Conservation (phyloP, 1,284 basidiomycete genomes). For the Trichosporon sp. region DNA sequence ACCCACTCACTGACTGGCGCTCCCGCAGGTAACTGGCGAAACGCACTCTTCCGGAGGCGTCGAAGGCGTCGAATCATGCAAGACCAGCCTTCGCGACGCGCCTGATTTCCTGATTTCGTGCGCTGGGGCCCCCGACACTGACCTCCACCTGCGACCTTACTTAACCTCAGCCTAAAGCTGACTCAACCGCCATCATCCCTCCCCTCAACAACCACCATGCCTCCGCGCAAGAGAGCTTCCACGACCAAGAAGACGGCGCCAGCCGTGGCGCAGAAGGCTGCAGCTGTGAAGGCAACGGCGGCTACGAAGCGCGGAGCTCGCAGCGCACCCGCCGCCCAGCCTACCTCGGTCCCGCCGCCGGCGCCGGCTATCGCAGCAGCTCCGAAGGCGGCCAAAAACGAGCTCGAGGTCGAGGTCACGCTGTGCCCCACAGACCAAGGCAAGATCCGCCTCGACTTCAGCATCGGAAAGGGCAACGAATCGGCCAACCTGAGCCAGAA, state of each 20-base stretch:
- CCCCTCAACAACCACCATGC: not conserved
- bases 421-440: not conserved
- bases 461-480: not conserved
- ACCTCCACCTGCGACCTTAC: not conserved
- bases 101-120: not conserved
- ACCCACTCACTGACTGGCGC: no score
- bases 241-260: not conserved
- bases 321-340: no score
- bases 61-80: no score
- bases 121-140: no score
- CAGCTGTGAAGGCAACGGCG: not conserved
- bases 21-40: no score
- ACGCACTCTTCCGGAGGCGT: no score
- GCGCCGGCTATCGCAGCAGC: not conserved
- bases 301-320: not conserved
- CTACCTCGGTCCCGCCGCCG: no score
- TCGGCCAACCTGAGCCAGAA: not conserved
- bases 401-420: not conserved
- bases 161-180: not conserved
- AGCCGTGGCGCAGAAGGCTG: not conserved
- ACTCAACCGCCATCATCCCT: not conserved
- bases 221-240: not conserved
- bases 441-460: not conserved
- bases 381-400: not conserved
- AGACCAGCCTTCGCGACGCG: not conserved